Evolutionary conservation across 306 rosid genomes (phyloP).

Genomic region (Begonia peltatifolia): DNA sequence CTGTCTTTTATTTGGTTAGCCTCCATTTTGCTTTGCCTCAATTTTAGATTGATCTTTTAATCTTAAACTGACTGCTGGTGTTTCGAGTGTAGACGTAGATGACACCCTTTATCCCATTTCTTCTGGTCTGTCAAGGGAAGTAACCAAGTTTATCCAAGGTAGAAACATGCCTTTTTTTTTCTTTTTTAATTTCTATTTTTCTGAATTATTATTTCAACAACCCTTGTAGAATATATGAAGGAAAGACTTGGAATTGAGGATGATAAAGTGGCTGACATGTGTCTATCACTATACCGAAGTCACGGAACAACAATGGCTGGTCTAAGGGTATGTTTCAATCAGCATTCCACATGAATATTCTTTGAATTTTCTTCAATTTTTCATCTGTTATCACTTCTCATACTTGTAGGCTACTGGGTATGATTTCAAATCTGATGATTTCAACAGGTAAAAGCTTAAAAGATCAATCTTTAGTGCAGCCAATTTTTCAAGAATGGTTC

Average conservation of each 20-base stretch:
- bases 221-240: slow-evolving; percentile 46
- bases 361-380: slow-evolving; percentile 1
- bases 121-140: slow-evolving; percentile 46
- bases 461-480: background rate
- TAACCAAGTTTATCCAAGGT: slow-evolving; percentile 61
- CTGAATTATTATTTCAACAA: background rate
- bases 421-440: slow-evolving; percentile 48
- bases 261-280: slow-evolving; percentile 37
- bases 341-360: background rate
- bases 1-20: slow-evolving; percentile 67
- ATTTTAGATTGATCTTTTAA: background rate
- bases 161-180: background rate
- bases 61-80: background rate
- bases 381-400: slow-evolving; percentile 7
- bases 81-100: slow-evolving; percentile 58
- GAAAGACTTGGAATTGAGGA: slow-evolving; percentile 59
- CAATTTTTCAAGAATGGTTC: background rate
- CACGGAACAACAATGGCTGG: slow-evolving; percentile 95
- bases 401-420: slow-evolving; percentile 59
- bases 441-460: slow-evolving; percentile 38
- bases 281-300: slow-evolving; percentile 40
- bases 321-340: slow-evolving; percentile 40
- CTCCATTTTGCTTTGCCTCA: background rate
- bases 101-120: slow-evolving; percentile 81
- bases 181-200: slow-evolving; percentile 2